Conservation (phyloP, 148 eudicot genomes). For the Spergularia marina region DNA sequence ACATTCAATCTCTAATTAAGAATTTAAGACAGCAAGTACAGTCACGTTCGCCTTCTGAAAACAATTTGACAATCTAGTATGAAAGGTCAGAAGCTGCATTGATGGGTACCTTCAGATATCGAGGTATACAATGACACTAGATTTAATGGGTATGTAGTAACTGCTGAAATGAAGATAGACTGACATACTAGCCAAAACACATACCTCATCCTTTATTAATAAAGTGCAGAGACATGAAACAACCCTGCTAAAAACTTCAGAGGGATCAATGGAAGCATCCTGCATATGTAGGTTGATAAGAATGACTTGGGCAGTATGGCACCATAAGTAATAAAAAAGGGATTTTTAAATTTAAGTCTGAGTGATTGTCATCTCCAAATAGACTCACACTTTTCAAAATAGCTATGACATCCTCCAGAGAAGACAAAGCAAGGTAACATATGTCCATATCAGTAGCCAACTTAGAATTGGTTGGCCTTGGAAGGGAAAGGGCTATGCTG, state of each 20-base stretch:
- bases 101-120: neutral
- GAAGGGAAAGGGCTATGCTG: constrained; percentile 80
- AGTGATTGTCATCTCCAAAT: constrained; percentile 1
- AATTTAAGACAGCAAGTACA: neutral
- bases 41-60: neutral
- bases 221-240: constrained; percentile 77
- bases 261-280: constrained; percentile 98
- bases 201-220: constrained; percentile 83
- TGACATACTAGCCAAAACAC: constrained; percentile 2
- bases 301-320: constrained; percentile 12
- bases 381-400: constrained; percentile 79
- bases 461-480: constrained; percentile 55
- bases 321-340: constrained; percentile 8
- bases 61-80: neutral
- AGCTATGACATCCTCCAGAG: constrained; percentile 93
- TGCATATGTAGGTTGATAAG: constrained; percentile 29
- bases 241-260: constrained; percentile 91
- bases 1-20: neutral
- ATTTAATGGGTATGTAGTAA: neutral
- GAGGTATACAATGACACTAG: neutral
- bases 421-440: constrained; percentile 70
- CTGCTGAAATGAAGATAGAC: neutral
- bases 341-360: neutral
- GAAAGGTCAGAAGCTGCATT: neutral
- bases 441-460: constrained; percentile 53